A percentile compares a stretch with the other conserved stretches of the same genome.
Evolutionary conservation across 441 rosid species (phyloP).

Genomic region (Erysimum pusillum): DNA sequence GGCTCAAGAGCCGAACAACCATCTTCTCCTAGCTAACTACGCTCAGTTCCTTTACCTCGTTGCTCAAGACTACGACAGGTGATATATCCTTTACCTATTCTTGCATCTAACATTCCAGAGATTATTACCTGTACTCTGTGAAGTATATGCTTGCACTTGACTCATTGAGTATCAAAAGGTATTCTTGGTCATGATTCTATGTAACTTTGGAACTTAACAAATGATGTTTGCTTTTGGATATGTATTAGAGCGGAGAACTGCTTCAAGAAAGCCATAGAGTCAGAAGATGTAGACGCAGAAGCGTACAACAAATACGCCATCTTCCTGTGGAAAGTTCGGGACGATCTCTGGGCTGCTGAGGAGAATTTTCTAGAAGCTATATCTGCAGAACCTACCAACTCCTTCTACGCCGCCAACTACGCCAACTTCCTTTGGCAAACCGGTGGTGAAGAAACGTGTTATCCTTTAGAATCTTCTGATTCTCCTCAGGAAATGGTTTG

Average conservation of each 20-base stretch:
- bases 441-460: conserved; percentile 83
- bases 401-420: conserved; percentile 66
- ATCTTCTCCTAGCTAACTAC: conserved; percentile 71
- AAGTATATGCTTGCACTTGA: background rate
- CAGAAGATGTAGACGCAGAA: conserved; percentile 71
- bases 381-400: conserved; percentile 59
- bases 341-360: conserved; percentile 80
- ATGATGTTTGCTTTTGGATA: conserved; percentile 17
- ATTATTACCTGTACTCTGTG: background rate
- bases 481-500: conserved; percentile 40
- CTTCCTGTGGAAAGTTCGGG: conserved; percentile 78
- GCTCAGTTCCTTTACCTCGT: conserved; percentile 78
- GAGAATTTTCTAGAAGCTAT: conserved; percentile 74
- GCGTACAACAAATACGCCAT: conserved; percentile 65
- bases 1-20: conserved; percentile 69
- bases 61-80: conserved; percentile 73
- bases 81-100: conserved; percentile 14
- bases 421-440: conserved; percentile 85
- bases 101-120: conserved; percentile 19
- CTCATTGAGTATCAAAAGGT: background rate
- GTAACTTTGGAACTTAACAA: conserved; percentile 30
- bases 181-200: background rate
- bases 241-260: conserved; percentile 76
- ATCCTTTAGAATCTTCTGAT: conserved; percentile 51
- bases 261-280: conserved; percentile 71